Conservation (phyloP, 441 rosid genomes). For the Syzygium malaccense region DNA sequence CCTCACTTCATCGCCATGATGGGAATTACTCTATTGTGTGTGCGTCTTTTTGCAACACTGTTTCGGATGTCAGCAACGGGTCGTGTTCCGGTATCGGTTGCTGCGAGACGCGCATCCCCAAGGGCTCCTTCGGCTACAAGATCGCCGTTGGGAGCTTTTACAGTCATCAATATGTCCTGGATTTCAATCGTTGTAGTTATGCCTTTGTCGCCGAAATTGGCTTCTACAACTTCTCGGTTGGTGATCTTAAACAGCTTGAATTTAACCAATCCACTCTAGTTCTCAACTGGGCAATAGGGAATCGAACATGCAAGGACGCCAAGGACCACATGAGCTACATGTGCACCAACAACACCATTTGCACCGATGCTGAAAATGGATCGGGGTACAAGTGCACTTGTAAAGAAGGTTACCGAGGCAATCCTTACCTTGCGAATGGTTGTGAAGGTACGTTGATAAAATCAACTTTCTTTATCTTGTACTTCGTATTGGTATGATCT, state of each 20-base stretch:
- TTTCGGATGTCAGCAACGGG: not conserved
- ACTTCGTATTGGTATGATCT: too few relatives aligned
- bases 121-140: not conserved
- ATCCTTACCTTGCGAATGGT: conserved; percentile 32
- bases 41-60: not conserved
- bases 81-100: conserved; percentile 33
- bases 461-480: not conserved
- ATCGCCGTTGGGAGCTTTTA: too few relatives aligned
- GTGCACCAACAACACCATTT: conserved; percentile 12
- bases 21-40: not conserved
- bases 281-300: conserved; percentile 26
- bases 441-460: conserved; percentile 15
- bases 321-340: not conserved
- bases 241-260: not conserved
- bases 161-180: too few relatives aligned
- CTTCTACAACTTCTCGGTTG: not conserved
- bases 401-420: conserved; percentile 13
- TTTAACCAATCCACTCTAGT: not conserved
- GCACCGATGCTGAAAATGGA: not conserved
- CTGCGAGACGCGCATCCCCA: conserved; percentile 23
- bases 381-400: conserved; percentile 27
- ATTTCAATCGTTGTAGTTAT: conserved; percentile 30
- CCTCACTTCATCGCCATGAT: not conserved
- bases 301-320: conserved; percentile 5
- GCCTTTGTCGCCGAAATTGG: conserved; percentile 26